phyloP scores from a whole-genome alignment of 345 rosid species.

The Salix koriyanagi region DNA sequence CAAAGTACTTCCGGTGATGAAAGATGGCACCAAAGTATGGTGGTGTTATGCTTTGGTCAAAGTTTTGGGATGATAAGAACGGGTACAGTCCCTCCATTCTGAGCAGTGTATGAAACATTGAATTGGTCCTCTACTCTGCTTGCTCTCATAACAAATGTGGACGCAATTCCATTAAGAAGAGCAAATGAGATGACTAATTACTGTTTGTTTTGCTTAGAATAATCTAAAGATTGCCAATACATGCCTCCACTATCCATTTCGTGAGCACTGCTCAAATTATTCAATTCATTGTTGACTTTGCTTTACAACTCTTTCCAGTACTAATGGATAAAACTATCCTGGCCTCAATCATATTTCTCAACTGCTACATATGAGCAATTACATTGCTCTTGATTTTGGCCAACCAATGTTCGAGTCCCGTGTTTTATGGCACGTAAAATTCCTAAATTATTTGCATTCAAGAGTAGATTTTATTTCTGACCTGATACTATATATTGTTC shows the following conservation, averaged over 20 bases:
- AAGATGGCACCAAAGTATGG: constrained; percentile 30
- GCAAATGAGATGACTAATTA: background rate
- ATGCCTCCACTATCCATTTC: background rate
- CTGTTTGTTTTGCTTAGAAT: background rate
- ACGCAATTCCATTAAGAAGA: background rate
- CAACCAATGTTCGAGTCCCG: background rate
- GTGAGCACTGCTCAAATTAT: background rate
- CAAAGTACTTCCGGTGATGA: constrained; percentile 26
- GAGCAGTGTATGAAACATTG: constrained; percentile 8
- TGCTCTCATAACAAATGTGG: background rate
- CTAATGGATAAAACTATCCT: background rate
- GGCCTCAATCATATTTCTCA: background rate
- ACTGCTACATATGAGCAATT: background rate
- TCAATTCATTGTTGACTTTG: background rate
- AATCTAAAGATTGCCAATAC: background rate
- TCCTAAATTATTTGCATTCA: too few relatives aligned
- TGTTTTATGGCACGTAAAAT: background rate
- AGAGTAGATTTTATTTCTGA: too few relatives aligned
- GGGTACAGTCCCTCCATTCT: constrained; percentile 26
- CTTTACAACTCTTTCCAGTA: background rate
- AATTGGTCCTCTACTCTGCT: background rate
- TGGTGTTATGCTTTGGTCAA: constrained; percentile 39
- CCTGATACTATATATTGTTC: background rate
- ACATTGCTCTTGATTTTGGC: background rate
- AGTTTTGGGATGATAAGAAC: constrained; percentile 21